Evolutionary conservation across 2,329 filamentous ascomycete species (phyloP), one percentile per base, ranked within the genome.

Genomic region (Parascedosporium putredinis): DNA sequence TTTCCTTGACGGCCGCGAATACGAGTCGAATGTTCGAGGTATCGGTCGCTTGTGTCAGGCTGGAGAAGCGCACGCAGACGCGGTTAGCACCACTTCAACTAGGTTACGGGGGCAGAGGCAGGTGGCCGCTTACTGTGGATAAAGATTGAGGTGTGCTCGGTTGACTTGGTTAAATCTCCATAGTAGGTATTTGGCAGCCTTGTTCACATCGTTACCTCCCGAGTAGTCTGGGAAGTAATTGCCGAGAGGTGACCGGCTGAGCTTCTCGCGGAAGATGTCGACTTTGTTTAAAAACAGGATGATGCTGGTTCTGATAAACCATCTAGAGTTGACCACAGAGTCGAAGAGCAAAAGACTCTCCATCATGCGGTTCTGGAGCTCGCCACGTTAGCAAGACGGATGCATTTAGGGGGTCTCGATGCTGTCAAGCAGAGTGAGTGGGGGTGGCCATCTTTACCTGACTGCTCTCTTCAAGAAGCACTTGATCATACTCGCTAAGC

Each of bases 81-180:
- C n/a, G n/a, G n/a, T n/a, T n/a, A n/a, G n/a, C n/a, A n/a, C n/a
- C n/a, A n/a, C n/a, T n/a, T n/a, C n/a, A n/a, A n/a, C n/a, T n/a
- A n/a, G n/a, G n/a, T n/a, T n/a, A n/a, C n/a, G n/a, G n/a, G n/a
- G n/a, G n/a, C n/a, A n/a, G n/a, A n/a, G n/a, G n/a, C n/a, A n/a
- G n/a, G 23, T 5, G 43, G 22, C 29, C 52, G 54, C 88, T 70
- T 79, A 95, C 93, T 98, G 93, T 64, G 93, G 93, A 66, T 97
- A 98, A 50, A 98, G 75, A 62, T 97, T 97, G 42, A 98, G 74
- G 67, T 97, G 91, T 46, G 90, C 91, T 52, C 93, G 77, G 64
- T 98, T 98, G 55, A 98, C 93, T 69, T 98, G 93, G 60, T 97
- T 98, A 67, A 98, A 98, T 60, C 93, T 83, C 93, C 93, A 98